Base-by-base conservation (phyloP, 2,329 filamentous ascomycete genomes). In the Clonostachys rosea region DNA sequence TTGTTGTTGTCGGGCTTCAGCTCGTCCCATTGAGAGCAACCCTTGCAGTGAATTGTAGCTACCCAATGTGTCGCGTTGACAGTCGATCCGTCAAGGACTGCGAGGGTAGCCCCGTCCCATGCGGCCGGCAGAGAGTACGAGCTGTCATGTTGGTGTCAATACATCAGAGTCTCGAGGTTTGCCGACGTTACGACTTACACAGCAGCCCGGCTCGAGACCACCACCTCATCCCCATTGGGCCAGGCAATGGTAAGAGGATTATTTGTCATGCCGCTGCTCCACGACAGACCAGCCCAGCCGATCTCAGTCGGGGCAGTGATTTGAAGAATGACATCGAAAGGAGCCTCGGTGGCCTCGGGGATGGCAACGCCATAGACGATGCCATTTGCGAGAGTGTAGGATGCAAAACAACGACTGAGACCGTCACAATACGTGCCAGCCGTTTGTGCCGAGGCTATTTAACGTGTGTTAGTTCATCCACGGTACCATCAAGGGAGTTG, bases 231-330 rank as follows among this genome's bases (percentile, higher is more conserved):
- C n/a, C 63, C 67, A 50, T 68, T 70, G 17, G 60, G 51, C 71
- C 71, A 75, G 5, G 63, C 63, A 30, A 74, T 50, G 2, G 68
- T 63, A 0, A 74, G 56, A 4, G 71, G 71, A 39, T 67, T 66
- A 49, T 71, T 69, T 6, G 67, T 63, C 71, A 74, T 75, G 9
- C 62, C 60, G 6, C 68, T 69, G 20, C 69, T 70, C 69, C 69
- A 74, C 11, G 69, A 62, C 16, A 74, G 55, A 3, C 69, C 71
- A 4, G 66, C 64, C 71, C 71, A 75, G 35, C 69, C 70, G 40
- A 67, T 64, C 3, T 56, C 54, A 13, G 58, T 55, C 2, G 71
- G 69, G 3, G 70, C 67, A 0, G 68, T 61, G 35, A 74, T 62
- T 49, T 73, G 70, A 18, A 74, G 37, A 6, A 73, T 65, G 11